phyloP scores from a whole-genome alignment of 352 stramenopile species.

The Phytopythium aichiense region DNA sequence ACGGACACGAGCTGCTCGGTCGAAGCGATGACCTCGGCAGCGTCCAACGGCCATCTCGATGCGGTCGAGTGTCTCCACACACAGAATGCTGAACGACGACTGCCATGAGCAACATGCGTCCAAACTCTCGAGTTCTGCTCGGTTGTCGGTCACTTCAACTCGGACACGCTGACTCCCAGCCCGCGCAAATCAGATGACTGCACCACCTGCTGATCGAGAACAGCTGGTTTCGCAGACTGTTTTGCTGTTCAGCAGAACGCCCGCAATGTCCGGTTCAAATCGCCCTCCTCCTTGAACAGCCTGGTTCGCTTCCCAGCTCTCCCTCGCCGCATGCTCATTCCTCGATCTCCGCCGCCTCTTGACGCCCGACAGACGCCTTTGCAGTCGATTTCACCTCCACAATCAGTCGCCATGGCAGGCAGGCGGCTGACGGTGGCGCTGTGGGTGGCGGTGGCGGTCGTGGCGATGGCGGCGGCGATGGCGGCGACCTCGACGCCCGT shows the following conservation, averaged over 20 bases:
- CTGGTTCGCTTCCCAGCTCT: not conserved
- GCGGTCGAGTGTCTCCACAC: too few species aligned
- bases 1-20: too few species aligned
- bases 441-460: slow-evolving; percentile 6
- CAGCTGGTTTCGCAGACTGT: not conserved
- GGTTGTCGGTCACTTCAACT: too few species aligned
- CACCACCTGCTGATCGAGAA: not conserved
- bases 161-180: too few species aligned
- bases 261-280: not conserved
- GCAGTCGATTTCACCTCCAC: not conserved
- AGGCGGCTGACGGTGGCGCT: slow-evolving; percentile 1
- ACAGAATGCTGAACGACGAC: too few species aligned
- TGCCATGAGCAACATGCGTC: too few species aligned
- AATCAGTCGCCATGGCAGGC: not conserved
- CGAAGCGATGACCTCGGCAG: too few species aligned
- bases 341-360: not conserved
- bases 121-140: too few species aligned
- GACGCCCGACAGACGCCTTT: not conserved
- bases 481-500: slow-evolving; percentile 18
- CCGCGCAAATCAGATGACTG: not conserved
- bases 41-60: too few species aligned
- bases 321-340: not conserved
- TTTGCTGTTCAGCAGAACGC: not conserved
- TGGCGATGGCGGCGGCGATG: slow-evolving; percentile 10
- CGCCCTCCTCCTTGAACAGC: not conserved